Percentiles rank a stretch among this genome's conserved stretches.
Conservation (phyloP, 192 early-diverging fungal species). For the Backusella mclennaniae region DNA sequence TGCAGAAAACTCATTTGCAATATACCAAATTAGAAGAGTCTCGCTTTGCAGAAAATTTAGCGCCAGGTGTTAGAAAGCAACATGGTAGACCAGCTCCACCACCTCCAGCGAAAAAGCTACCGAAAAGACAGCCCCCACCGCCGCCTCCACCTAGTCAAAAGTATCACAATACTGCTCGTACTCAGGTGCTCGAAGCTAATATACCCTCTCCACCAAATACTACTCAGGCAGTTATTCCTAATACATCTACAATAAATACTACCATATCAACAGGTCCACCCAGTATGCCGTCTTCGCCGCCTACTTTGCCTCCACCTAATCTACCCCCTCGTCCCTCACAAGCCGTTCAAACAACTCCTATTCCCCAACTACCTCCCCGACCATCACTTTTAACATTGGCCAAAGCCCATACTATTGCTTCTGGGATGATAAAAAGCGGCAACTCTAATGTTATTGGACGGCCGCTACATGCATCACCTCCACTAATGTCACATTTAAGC, state of each 20-base stretch:
- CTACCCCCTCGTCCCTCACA: slow-evolving; percentile 1
- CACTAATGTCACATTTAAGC: neutral
- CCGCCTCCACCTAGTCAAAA: slow-evolving; percentile 31
- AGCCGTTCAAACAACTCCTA: neutral
- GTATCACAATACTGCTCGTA: slow-evolving; percentile 16
- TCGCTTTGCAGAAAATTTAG: neutral
- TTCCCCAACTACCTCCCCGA: slow-evolving; percentile 22
- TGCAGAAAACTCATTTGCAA: slow-evolving; percentile 14
- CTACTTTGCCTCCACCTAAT: slow-evolving; percentile 5
- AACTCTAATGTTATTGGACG: neutral
- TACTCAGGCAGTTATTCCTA: neutral
- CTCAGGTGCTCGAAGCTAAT: neutral
- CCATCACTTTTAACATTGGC: slow-evolving; percentile 22
- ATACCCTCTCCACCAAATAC: neutral
- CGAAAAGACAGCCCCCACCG: slow-evolving; percentile 18
- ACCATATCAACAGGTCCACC: neutral
- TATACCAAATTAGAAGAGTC: slow-evolving; percentile 15
- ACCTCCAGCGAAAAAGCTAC: neutral
- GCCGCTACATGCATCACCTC: neutral
- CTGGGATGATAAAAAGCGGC: neutral
- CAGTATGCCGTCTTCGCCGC: neutral
- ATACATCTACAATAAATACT: neutral
- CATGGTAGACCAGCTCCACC: neutral
- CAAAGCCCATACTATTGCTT: slow-evolving; percentile 16
- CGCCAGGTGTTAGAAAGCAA: slow-evolving; percentile 1